A percentile compares a stretch with the other conserved stretches of the same genome.
Evolutionary conservation across 805 yeast species (phyloP).

Genomic region (Monosporozyma siamensis): DNA sequence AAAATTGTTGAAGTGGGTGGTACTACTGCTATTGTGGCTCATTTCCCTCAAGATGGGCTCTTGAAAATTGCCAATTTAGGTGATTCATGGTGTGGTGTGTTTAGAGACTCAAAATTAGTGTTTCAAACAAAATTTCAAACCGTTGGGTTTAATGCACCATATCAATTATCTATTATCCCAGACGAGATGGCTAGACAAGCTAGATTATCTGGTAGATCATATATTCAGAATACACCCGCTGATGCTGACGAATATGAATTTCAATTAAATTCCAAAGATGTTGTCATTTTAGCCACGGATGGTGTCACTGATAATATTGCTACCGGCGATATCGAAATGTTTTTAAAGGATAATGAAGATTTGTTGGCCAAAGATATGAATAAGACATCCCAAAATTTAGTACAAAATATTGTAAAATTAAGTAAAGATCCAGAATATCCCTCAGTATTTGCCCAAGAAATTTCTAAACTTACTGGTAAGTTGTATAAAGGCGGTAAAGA

Average conservation of each 20-base stretch:
- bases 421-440: constrained; percentile 68
- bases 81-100: constrained; percentile 89
- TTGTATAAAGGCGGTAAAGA: constrained; percentile 83
- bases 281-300: constrained; percentile 82
- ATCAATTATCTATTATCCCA: constrained; percentile 81
- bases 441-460: constrained; percentile 76
- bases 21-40: constrained; percentile 84
- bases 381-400: constrained; percentile 45
- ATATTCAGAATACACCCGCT: constrained; percentile 60
- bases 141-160: constrained; percentile 86
- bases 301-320: constrained; percentile 85
- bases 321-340: constrained; percentile 60
- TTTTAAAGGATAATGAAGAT: constrained; percentile 43
- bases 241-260: constrained; percentile 60
- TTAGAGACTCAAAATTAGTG: constrained; percentile 54
- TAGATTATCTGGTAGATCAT: constrained; percentile 45
- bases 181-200: constrained; percentile 45
- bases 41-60: constrained; percentile 42
- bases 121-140: constrained; percentile 68
- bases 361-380: constrained; percentile 31
- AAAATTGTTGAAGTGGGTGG: constrained; percentile 80
- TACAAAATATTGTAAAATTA: constrained; percentile 53
- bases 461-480: constrained; percentile 12
- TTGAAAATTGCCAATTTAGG: constrained; percentile 75
- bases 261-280: constrained; percentile 60